Percentiles rank a stretch among this genome's conserved stretches.
Conservation (phyloP, 306 rosid genomes). For the Vigna nakashimae region DNA sequence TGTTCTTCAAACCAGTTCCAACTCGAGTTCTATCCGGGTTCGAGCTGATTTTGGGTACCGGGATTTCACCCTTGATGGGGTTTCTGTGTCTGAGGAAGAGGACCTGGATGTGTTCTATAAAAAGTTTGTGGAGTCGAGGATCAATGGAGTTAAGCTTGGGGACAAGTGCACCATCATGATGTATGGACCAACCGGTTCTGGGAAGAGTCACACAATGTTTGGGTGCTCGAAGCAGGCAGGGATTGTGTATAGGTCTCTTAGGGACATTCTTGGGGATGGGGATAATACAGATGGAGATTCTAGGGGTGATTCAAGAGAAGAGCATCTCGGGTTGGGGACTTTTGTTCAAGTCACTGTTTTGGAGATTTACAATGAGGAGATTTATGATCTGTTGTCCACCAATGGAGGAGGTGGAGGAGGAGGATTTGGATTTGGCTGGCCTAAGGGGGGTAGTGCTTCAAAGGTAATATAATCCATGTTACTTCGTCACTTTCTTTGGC, state of each 20-base stretch:
- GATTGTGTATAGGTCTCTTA: conserved; percentile 85
- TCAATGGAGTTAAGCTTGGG: conserved; percentile 75
- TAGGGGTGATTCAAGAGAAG: conserved; percentile 43
- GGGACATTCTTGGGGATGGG: conserved; percentile 81
- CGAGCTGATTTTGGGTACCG: conserved; percentile 94
- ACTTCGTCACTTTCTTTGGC: background rate
- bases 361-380: conserved; percentile 98
- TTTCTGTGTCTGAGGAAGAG: conserved; percentile 87
- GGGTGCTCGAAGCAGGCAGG: conserved; percentile 91
- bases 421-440: conserved; percentile 87
- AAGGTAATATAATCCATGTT: conserved; percentile 62
- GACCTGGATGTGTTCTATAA: conserved; percentile 72
- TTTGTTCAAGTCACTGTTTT: conserved; percentile 94
- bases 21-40: conserved; percentile 67
- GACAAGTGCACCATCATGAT: conserved; percentile 96
- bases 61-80: conserved; percentile 92
- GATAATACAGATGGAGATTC: conserved; percentile 44
- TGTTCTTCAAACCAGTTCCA: conserved; percentile 64
- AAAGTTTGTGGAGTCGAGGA: conserved; percentile 82
- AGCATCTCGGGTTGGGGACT: conserved; percentile 52
- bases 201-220: conserved; percentile 97
- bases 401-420: conserved; percentile 71
- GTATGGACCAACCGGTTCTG: conserved; percentile 99
- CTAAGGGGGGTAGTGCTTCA: conserved; percentile 79
- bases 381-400: conserved; percentile 80